A percentile compares a stretch with the other conserved stretches of the same genome.
phyloP scores from a whole-genome alignment of 106 monocot genomes.

The Dendrobium officinale region DNA sequence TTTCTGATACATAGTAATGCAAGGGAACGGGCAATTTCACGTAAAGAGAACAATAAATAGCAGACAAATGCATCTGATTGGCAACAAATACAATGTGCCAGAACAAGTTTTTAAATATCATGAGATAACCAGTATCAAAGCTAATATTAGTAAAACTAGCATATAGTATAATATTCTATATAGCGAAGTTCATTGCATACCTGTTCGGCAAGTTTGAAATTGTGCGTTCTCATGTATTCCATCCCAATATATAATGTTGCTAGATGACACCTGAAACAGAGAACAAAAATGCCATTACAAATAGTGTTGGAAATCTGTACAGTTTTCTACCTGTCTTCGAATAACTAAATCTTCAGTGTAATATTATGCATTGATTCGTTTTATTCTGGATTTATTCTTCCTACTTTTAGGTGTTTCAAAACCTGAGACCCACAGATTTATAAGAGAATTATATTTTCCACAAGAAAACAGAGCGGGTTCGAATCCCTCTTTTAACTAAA shows the following conservation, averaged over 20 bases:
- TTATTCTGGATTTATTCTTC: not conserved
- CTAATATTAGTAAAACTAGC: not conserved
- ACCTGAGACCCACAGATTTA: not conserved
- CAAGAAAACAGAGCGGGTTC: not conserved
- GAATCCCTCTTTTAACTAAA: not conserved
- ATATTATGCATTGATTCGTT: not conserved
- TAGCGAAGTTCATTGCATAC: conserved; percentile 17
- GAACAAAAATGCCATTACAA: not conserved
- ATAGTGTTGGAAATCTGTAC: not conserved
- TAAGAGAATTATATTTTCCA: not conserved
- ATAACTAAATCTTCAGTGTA: not conserved
- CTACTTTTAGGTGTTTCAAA: not conserved
- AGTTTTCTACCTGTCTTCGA: not conserved
- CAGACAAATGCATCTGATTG: not conserved
- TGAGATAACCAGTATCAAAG: not conserved
- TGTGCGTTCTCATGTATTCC: conserved; percentile 94
- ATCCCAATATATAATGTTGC: conserved; percentile 91
- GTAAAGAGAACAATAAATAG: not conserved
- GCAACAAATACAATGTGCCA: not conserved
- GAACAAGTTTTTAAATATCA: not conserved
- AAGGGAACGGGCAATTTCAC: too few species aligned
- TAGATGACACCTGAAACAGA: conserved; percentile 72
- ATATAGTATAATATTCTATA: not conserved
- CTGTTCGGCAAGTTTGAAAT: conserved; percentile 98
- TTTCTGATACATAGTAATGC: not conserved